Conservation (phyloP, 352 stramenopile genomes). For the Thraustochytrium striatum region DNA sequence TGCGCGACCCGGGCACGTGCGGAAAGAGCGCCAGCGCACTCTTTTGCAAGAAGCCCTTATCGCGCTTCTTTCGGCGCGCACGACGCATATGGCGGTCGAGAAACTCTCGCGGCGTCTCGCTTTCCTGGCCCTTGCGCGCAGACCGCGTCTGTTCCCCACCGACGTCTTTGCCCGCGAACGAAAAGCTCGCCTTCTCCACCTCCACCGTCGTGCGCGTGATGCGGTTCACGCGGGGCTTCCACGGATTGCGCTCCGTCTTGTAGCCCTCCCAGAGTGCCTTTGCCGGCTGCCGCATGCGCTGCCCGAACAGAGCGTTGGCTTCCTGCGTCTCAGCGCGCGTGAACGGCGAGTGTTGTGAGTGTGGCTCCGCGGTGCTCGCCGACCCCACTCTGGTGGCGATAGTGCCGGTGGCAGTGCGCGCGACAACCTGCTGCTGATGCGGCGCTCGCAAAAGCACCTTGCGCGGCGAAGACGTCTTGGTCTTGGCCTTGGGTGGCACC, state of each 20-base stretch:
- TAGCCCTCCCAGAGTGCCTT: slow-evolving; percentile 26
- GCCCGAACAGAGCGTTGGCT: slow-evolving; percentile 9
- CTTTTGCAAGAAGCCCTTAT: background rate
- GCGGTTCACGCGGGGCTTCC: slow-evolving; percentile 1
- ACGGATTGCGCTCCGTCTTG: background rate
- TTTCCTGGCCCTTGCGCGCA: background rate
- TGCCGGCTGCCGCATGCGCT: background rate
- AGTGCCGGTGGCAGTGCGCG: too few relatives aligned
- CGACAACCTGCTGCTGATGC: too few relatives aligned
- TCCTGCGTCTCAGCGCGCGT: background rate
- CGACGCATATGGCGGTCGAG: background rate
- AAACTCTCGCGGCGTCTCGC: background rate
- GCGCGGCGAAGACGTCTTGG: background rate
- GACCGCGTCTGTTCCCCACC: background rate
- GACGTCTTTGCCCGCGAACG: too few relatives aligned
- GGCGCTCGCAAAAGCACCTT: too few relatives aligned
- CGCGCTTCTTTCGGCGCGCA: background rate
- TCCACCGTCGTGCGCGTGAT: background rate
- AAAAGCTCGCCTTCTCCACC: slow-evolving; percentile 29
- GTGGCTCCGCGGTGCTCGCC: background rate
- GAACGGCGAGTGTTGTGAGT: background rate
- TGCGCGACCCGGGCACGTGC: slow-evolving; percentile 5
- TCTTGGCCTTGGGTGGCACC: too few relatives aligned
- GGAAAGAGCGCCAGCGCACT: slow-evolving; percentile 37
- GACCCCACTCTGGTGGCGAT: background rate